Conservation (phyloP, 495 filamentous ascomycete genomes). For the Thermothielavioides terrestris region DNA sequence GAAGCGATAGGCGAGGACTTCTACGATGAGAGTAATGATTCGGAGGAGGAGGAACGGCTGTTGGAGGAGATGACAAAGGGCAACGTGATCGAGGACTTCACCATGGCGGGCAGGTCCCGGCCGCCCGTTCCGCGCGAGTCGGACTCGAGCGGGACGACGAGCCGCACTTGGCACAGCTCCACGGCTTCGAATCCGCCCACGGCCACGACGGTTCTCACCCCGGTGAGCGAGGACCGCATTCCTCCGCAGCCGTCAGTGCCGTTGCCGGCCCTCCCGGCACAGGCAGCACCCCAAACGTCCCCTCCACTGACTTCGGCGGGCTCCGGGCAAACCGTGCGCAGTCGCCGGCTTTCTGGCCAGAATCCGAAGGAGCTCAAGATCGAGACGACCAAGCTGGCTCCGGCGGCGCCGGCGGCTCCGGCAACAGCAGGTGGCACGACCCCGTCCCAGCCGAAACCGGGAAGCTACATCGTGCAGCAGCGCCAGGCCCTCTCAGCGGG, state of each 20-base stretch:
- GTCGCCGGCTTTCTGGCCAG: conserved; percentile 72
- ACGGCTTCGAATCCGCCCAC: conserved; percentile 70
- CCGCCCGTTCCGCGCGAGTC: conserved; percentile 79
- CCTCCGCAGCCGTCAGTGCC: conserved; percentile 22
- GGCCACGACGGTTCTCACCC: conserved; percentile 61
- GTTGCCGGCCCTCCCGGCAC: conserved; percentile 32
- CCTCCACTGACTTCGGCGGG: conserved; percentile 18
- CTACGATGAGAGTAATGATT: conserved; percentile 63
- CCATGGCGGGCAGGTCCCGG: conserved; percentile 65
- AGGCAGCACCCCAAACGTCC: conserved; percentile 27
- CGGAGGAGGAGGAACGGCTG: conserved; percentile 83
- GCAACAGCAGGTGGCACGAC: conserved; percentile 34
- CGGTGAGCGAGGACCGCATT: conserved; percentile 57
- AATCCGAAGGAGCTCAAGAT: conserved; percentile 79
- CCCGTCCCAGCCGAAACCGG: conserved; percentile 34
- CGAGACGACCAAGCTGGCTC: conserved; percentile 53
- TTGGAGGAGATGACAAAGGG: conserved; percentile 88
- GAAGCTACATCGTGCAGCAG: conserved; percentile 37
- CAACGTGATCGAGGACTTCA: conserved; percentile 80
- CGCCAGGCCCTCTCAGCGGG: conserved; percentile 37
- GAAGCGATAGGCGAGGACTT: conserved; percentile 26
- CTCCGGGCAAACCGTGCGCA: conserved; percentile 54
- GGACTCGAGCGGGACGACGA: conserved; percentile 75
- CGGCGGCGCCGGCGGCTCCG: conserved; percentile 24
- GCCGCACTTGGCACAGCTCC: conserved; percentile 82